Evolutionary conservation across 768 basidiomycete species (phyloP), one percentile per base, ranked within the genome.

Genomic region (Leccinum variicolor): DNA sequence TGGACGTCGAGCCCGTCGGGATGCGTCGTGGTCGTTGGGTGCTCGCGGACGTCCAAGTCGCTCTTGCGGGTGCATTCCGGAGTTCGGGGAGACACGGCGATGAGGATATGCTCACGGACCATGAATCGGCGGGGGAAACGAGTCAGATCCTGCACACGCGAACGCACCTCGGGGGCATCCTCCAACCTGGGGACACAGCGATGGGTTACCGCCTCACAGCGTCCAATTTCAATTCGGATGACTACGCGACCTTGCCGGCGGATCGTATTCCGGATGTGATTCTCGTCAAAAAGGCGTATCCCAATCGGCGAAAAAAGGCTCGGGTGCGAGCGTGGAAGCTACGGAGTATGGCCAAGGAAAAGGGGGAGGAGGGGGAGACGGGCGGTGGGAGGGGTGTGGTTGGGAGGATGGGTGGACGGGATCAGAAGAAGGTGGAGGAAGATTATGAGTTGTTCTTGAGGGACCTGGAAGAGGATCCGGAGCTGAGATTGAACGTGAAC

Each of bases 371-470:
- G 39, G 91, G 87, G 29, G 89, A 93, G 68, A 88, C 86, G 14
- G 81, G 87, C 29, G 81, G 77, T 50, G 88, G 84, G 33, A 78
- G 91, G 45, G 94, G 94, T 55, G 87, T 94, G n/a, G 86, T 96
- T 46, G 94, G 94, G 1, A 77, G 93, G 49, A 81, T 89, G 81
- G 94, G 94, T 11, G 94, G 94, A 34, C 79, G 93, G 49, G 94
- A 96, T 75, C 83, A 86, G 74, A 87, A 82, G 77, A 94, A 94
- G 79, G 92, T 98, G 57, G 94, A 98, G 64, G 87, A 92, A 70
- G 96, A 99, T 69, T 99, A 98, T 74, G 97, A 98, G 77, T 62
- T 92, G 52, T 99, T 99, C 84, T 76, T 98, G 73, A 83, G 90
- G 48, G 94, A 97, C 61, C 74, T 98, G 50, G 94, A 97, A 73